A percentile compares a stretch with the other conserved stretches of the same genome.
Evolutionary conservation across 192 early-diverging fungal species (phyloP).

Genomic region (Mortierella claussenii): DNA sequence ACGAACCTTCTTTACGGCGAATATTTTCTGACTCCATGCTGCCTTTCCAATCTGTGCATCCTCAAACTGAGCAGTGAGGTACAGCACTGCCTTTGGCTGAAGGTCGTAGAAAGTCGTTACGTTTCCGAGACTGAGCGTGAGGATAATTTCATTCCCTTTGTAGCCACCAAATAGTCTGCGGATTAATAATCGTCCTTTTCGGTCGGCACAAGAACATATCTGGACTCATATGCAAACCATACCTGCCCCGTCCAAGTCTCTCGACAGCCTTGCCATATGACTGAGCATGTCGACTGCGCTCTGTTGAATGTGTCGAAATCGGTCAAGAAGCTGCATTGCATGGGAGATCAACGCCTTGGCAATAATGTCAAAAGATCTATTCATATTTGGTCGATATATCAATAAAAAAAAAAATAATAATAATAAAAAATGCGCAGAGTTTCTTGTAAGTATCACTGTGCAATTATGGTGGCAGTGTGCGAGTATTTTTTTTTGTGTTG

Average conservation of each 20-base stretch:
- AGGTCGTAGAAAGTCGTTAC: slow-evolving; percentile 22
- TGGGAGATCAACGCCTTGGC: slow-evolving; percentile 14
- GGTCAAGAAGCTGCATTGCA: slow-evolving; percentile 1
- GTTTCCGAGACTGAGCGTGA: slow-evolving; percentile 36
- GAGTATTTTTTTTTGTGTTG: too few relatives aligned
- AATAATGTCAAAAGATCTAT: slow-evolving; percentile 41
- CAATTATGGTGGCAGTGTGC: too few relatives aligned
- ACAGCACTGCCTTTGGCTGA: slow-evolving; percentile 31
- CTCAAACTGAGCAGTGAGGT: slow-evolving; percentile 42
- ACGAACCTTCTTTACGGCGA: slow-evolving; percentile 26
- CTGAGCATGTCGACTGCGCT: slow-evolving; percentile 9
- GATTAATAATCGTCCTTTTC: not conserved
- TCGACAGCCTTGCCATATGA: slow-evolving; percentile 4
- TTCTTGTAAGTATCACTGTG: too few relatives aligned
- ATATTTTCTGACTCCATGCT: slow-evolving; percentile 6
- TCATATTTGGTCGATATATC: not conserved
- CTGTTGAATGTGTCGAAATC: slow-evolving; percentile 9
- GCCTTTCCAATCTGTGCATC: slow-evolving; percentile 5
- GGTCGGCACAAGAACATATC: too few relatives aligned
- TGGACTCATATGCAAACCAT: not conserved
- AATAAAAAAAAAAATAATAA: not conserved
- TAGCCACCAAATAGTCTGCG: too few relatives aligned
- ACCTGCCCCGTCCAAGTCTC: slow-evolving; percentile 1
- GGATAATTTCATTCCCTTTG: slow-evolving; percentile 53
- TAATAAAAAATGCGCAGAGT: not conserved